A percentile compares a stretch with the other conserved stretches of the same genome.
phyloP scores from a whole-genome alignment of 495 filamentous ascomycete species.

The Hyaloscypha bicolor region DNA sequence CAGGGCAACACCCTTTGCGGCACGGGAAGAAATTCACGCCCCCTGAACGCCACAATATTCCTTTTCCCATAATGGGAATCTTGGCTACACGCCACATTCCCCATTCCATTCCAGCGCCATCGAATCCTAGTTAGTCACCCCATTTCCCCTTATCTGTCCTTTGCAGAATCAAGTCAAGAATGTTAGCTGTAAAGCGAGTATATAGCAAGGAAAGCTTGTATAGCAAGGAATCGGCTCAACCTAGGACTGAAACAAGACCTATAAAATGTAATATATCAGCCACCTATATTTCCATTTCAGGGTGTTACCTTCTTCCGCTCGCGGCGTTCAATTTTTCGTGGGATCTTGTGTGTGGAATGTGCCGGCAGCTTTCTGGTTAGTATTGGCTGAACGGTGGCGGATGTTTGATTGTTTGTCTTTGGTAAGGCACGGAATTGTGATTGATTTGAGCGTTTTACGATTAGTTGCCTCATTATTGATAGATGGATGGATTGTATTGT shows the following conservation, averaged over 20 bases:
- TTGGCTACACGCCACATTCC: constrained; percentile 8
- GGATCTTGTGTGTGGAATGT: neutral
- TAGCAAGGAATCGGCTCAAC: neutral
- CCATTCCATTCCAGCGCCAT: neutral
- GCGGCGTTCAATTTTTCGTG: neutral
- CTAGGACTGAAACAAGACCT: neutral
- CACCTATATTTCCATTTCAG: neutral
- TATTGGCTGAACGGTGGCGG: neutral
- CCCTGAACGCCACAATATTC: constrained; percentile 6
- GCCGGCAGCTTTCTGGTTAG: neutral
- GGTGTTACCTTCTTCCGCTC: neutral
- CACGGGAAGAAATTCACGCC: neutral
- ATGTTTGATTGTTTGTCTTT: neutral
- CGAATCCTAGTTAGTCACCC: neutral
- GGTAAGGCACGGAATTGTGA: neutral
- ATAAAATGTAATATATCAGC: neutral
- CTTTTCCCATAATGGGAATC: neutral
- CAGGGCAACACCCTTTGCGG: neutral
- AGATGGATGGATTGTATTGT: neutral
- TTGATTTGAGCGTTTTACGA: constrained; percentile 15
- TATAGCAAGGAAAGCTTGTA: neutral
- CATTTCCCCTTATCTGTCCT: neutral
- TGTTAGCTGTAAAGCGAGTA: neutral
- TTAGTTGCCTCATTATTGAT: constrained; percentile 20
- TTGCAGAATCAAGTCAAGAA: neutral